phyloP scores from a whole-genome alignment of 768 basidiomycete species.

The Antrodiella citrinella region DNA sequence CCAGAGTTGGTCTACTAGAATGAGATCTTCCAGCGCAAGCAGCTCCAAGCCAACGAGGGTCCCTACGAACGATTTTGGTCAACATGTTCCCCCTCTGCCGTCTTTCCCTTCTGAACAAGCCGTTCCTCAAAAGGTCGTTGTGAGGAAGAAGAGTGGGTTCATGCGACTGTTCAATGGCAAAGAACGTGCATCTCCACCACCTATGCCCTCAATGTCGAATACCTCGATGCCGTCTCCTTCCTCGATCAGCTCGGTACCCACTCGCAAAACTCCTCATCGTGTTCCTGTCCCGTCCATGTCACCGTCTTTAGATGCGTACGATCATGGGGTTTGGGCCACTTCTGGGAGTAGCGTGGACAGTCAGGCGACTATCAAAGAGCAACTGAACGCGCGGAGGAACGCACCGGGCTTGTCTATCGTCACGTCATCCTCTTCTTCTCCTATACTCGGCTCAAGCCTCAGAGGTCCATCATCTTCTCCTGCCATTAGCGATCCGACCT shows the following conservation, averaged over 20 bases:
- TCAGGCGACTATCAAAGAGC: constrained; percentile 1
- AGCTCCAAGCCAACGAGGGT: constrained; percentile 34
- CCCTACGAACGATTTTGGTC: constrained; percentile 19
- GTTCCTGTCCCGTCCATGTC: constrained; percentile 22
- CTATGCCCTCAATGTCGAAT: constrained; percentile 47
- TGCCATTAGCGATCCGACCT: background rate
- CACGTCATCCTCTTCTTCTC: constrained; percentile 11
- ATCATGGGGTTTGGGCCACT: background rate
- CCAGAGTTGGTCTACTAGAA: constrained; percentile 27
- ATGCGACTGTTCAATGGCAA: constrained; percentile 67
- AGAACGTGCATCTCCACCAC: constrained; percentile 38
- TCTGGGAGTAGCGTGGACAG: background rate
- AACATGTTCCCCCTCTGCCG: constrained; percentile 9
- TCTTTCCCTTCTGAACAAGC: constrained; percentile 6
- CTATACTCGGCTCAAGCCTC: constrained; percentile 3
- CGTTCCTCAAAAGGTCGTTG: constrained; percentile 40
- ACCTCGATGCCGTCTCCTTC: constrained; percentile 6
- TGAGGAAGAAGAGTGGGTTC: constrained; percentile 77
- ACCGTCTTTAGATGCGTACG: constrained; percentile 14
- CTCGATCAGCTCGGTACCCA: background rate
- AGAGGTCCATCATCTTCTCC: background rate
- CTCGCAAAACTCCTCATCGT: constrained; percentile 8
- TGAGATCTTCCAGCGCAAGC: constrained; percentile 52
- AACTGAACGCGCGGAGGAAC: constrained; percentile 19
- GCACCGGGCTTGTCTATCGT: constrained; percentile 21